These are phyloP conservation scores for Leptomonas seymouri DNA, from an alignment of 208 protist species.

Conservation along the genomic window DNA sequence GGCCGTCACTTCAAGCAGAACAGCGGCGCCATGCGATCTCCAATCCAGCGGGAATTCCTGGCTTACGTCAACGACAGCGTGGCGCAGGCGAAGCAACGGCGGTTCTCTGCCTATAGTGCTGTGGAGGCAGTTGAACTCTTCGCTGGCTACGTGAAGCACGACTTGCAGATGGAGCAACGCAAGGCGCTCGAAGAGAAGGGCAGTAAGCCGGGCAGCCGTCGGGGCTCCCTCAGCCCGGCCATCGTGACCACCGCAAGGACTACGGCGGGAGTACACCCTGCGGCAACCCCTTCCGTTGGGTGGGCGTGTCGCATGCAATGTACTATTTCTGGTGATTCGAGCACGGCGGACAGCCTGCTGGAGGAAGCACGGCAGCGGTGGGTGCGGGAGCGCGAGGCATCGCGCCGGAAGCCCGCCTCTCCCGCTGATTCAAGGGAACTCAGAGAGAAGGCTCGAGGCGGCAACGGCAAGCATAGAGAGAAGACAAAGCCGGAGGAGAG, in stretches of 20 bases:
- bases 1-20: background rate
- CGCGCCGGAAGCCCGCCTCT: background rate
- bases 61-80: slow-evolving; percentile 14
- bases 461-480: too few relatives aligned
- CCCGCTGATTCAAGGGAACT: too few relatives aligned
- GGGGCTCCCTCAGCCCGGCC: background rate
- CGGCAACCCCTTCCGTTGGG: background rate
- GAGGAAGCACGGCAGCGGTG: slow-evolving; percentile 1
- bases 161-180: slow-evolving; percentile 7
- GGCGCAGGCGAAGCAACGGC: background rate
- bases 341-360: background rate
- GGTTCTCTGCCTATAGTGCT: slow-evolving; percentile 8
- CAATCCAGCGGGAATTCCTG: slow-evolving; percentile 11
- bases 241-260: too few relatives aligned
- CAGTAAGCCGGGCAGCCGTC: background rate
- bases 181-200: background rate
- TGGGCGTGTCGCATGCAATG: slow-evolving; percentile 19
- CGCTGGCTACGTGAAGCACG: slow-evolving; percentile 14
- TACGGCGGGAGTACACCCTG: too few relatives aligned
- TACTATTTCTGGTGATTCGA: slow-evolving; percentile 2
- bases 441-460: too few relatives aligned
- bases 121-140: slow-evolving; percentile 18
- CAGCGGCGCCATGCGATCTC: background rate
- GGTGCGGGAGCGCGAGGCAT: slow-evolving; percentile 9
- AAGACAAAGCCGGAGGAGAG: too few relatives aligned